phyloP scores from a whole-genome alignment of 164 flowering plant genomes.

The Macadamia tetraphylla region DNA sequence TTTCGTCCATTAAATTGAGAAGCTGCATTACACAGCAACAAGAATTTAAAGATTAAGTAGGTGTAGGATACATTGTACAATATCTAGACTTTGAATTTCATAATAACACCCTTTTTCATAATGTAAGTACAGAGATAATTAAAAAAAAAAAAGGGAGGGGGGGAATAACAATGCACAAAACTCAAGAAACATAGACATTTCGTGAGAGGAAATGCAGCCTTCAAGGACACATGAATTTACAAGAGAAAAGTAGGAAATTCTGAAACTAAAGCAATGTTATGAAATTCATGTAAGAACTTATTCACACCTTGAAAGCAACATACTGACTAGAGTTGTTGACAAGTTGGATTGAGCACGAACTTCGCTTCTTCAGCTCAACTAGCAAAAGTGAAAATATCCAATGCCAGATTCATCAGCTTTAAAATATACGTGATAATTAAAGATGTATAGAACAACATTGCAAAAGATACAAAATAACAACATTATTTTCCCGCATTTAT shows the following conservation, averaged over 20 bases:
- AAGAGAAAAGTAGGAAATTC: constrained; percentile 3
- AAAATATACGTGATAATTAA: not conserved
- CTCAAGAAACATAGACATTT: not conserved
- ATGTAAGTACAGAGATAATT: not conserved
- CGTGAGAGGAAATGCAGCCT: not conserved
- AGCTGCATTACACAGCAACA: not conserved
- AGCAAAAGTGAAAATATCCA: constrained; percentile 1
- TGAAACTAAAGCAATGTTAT: not conserved
- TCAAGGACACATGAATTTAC: not conserved
- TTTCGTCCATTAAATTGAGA: not conserved
- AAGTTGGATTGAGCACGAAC: constrained; percentile 56
- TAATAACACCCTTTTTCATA: not conserved
- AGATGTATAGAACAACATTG: not conserved
- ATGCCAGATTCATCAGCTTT: constrained; percentile 4
- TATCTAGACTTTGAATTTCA: not conserved
- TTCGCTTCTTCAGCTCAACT: constrained; percentile 82
- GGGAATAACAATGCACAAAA: not conserved
- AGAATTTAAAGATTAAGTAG: not conserved
- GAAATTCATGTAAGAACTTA: not conserved
- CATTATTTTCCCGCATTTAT: too few relatives aligned
- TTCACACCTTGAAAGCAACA: constrained; percentile 89
- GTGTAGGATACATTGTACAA: not conserved
- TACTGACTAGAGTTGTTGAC: constrained; percentile 46
- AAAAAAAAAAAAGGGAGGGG: not conserved
- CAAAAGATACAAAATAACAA: too few relatives aligned